Evolutionary conservation across 495 filamentous ascomycete species (phyloP).

Genomic region (Xylaria sp.): DNA sequence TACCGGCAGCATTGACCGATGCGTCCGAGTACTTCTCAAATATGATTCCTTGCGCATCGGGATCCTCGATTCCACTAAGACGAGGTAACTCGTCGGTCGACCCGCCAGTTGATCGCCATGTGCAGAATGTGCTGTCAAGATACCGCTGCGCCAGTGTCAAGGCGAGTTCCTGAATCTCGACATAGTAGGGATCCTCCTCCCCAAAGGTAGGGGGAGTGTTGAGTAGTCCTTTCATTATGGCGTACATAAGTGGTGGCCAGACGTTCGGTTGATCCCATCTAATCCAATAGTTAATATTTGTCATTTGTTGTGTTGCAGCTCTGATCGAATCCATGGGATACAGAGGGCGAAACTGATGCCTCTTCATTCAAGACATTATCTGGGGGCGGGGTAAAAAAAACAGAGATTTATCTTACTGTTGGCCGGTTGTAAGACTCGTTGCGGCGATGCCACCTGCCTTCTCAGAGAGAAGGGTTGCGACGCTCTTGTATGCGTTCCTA

Average conservation of each 20-base stretch:
- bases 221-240: slow-evolving; percentile 55
- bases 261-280: slow-evolving; percentile 59
- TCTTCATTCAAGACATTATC: neutral
- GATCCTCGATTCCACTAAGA: slow-evolving; percentile 44
- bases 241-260: slow-evolving; percentile 58
- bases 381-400: neutral
- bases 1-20: slow-evolving; percentile 54
- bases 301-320: neutral
- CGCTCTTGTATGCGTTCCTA: slow-evolving; percentile 45
- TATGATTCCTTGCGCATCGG: slow-evolving; percentile 48
- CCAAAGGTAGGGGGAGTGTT: slow-evolving; percentile 56
- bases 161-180: slow-evolving; percentile 47
- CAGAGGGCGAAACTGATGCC: neutral
- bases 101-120: slow-evolving; percentile 58
- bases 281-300: neutral
- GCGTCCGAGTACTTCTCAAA: slow-evolving; percentile 60
- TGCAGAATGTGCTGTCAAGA: slow-evolving; percentile 58
- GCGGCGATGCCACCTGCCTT: slow-evolving; percentile 53
- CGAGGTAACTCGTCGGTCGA: slow-evolving; percentile 51
- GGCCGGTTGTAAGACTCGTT: slow-evolving; percentile 53
- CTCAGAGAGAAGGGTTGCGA: slow-evolving; percentile 44
- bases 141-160: slow-evolving; percentile 56
- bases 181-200: slow-evolving; percentile 49
- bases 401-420: slow-evolving; percentile 41
- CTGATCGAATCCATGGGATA: neutral